Evolutionary conservation across 2,329 filamentous ascomycete species (phyloP), one percentile per base, ranked within the genome.

Genomic region (Helminthosporium solani): DNA sequence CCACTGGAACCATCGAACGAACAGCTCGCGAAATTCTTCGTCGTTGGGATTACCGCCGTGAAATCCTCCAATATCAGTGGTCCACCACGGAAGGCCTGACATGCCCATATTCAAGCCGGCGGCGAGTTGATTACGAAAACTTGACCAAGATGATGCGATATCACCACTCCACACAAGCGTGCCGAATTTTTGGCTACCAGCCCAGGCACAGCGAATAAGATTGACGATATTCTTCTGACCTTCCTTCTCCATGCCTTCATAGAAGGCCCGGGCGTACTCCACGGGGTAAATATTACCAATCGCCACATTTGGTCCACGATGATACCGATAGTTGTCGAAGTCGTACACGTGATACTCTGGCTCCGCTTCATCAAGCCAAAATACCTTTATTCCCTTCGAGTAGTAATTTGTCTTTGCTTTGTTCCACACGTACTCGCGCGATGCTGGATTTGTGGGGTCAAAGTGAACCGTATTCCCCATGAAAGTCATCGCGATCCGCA

Each of bases 311-410:
- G 78, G 69, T 0, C 82, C 81, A 1, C 69, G 67, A 50, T 80
- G 73, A 63, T 85, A 85, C 15, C 82, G 77, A 61, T 82, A 86
- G 52, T 81, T 81, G 45, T 86, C 84, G 57, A 85, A 86, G 60
- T 86, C 82, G 60, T 87, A 86, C 9, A 75, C 73, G 0, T 68
- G 73, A 55, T 85, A 86, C 60, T 87, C 83, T 0, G 83, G 83
- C 56, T 87, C 84, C 0, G 84, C 84, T 61, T 87, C 84, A 53
- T 87, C 84, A 0, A 87, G 75, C 84, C 84, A 87, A 65, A 86
- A 87, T 0, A 80, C 67, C 47, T 78, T 77, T 63, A 87, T 81
- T 2, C 84, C 84, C 43, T 79, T 80, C 39, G 75, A 66, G 55
- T 79, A 80, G 67, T 87, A 87, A 60, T 86, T 82, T 42, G 76